A percentile compares a stretch with the other conserved stretches of the same genome.
phyloP scores from a whole-genome alignment of 345 rosid genomes.

The Dipteronia dyeriana region DNA sequence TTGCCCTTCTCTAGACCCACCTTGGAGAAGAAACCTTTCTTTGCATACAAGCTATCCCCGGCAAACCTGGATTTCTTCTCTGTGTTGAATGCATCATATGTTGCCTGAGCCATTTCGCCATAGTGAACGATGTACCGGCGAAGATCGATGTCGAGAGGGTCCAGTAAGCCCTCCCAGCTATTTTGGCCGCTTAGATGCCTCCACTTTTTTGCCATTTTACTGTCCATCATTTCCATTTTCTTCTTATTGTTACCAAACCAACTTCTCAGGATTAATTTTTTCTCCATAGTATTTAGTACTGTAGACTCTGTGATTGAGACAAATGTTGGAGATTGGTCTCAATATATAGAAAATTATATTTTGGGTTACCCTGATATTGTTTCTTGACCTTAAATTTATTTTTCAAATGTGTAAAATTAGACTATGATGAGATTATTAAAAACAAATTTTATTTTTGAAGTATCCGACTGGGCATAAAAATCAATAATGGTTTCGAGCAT shows the following conservation, averaged over 20 bases:
- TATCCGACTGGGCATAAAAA: neutral
- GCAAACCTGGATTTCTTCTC: constrained; percentile 60
- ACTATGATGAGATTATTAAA: too few relatives aligned
- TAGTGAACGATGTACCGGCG: constrained; percentile 68
- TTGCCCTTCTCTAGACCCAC: constrained; percentile 56
- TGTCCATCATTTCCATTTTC: constrained; percentile 23
- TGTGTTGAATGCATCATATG: constrained; percentile 66
- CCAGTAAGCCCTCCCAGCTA: constrained; percentile 57
- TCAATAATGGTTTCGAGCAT: neutral
- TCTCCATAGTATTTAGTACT: neutral
- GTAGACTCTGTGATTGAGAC: too few relatives aligned
- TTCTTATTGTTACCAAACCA: constrained; percentile 34
- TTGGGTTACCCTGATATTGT: neutral
- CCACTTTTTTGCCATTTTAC: constrained; percentile 55
- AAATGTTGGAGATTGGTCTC: neutral
- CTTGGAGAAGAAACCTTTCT: constrained; percentile 54
- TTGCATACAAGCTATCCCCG: constrained; percentile 61
- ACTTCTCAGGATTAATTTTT: neutral
- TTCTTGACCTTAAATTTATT: neutral
- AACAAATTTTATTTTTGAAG: too few relatives aligned
- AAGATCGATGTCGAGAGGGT: constrained; percentile 76
- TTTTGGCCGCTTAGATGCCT: constrained; percentile 61
- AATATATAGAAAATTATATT: neutral
- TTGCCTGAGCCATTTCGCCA: constrained; percentile 84
- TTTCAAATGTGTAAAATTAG: neutral